phyloP scores from a whole-genome alignment of 257 asterid species.

The Solanum clarkiae region DNA sequence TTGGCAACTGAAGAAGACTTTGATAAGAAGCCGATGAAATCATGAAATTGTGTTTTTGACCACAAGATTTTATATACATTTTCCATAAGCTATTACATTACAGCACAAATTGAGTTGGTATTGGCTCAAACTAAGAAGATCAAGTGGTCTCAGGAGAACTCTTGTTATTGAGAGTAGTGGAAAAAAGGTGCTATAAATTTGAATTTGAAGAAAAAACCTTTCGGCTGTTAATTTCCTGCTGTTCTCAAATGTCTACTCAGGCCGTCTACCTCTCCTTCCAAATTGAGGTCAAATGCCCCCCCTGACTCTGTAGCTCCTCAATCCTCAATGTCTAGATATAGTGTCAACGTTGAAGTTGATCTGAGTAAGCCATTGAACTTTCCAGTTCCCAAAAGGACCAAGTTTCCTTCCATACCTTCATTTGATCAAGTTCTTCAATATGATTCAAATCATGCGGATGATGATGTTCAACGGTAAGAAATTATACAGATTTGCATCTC shows the following conservation, averaged over 20 bases:
- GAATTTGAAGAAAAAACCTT: neutral
- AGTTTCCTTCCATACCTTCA: conserved; percentile 45
- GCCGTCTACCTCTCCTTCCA: conserved; percentile 29
- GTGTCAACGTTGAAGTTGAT: conserved; percentile 26
- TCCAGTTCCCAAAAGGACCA: conserved; percentile 59
- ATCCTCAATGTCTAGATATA: conserved; percentile 20
- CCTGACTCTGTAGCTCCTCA: conserved; percentile 39
- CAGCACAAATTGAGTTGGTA: neutral
- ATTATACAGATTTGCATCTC: neutral
- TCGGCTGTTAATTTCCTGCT: neutral
- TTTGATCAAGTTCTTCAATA: conserved; percentile 30
- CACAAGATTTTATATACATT: neutral
- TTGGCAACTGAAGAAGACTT: neutral
- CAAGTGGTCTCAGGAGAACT: neutral
- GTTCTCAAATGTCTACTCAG: neutral
- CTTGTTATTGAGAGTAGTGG: neutral
- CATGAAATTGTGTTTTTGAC: neutral
- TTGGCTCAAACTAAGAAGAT: neutral
- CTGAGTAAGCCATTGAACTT: conserved; percentile 18
- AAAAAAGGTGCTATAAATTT: neutral
- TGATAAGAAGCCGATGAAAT: neutral
- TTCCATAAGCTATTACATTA: neutral
- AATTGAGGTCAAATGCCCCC: conserved; percentile 18
- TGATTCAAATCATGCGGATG: conserved; percentile 26
- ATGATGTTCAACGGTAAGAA: conserved; percentile 53